These are phyloP conservation scores for Aspergillus persii DNA, from an alignment of 2,329 filamentous ascomycete species.

Conservation along the genomic window DNA sequence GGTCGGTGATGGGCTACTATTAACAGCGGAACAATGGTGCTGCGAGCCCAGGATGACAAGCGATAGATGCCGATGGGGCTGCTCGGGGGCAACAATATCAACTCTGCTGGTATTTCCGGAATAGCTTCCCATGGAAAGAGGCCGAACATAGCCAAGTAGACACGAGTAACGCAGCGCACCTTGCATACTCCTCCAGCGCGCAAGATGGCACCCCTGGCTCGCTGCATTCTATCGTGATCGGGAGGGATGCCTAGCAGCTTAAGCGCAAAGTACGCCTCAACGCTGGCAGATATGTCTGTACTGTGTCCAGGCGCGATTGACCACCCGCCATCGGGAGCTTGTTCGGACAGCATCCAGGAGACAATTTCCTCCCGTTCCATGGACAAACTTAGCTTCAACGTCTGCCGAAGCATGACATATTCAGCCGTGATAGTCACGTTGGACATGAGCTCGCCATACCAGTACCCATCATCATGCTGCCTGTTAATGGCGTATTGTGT, in stretches of 20 bases:
- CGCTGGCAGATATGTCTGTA: no score
- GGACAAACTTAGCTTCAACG: constrained; percentile 16
- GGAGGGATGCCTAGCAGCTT: no score
- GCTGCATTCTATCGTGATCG: no score
- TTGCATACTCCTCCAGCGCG: constrained; percentile 28
- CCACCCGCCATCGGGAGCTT: constrained; percentile 29
- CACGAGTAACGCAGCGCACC: constrained; percentile 30
- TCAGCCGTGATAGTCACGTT: constrained; percentile 26
- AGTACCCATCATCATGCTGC: constrained; percentile 19
- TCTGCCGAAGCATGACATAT: constrained; percentile 25
- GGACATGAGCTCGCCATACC: constrained; percentile 22
- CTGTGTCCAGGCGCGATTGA: no score
- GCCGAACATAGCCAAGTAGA: constrained; percentile 30
- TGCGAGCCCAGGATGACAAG: constrained; percentile 21
- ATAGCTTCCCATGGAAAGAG: constrained; percentile 33
- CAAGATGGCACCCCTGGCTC: constrained; percentile 24
- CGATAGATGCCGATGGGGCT: constrained; percentile 32
- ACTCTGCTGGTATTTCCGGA: constrained; percentile 32
- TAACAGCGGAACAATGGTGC: constrained; percentile 11
- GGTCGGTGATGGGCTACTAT: constrained; percentile 27
- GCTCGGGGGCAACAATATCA: constrained; percentile 30
- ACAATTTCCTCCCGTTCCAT: no score
- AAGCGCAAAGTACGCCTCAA: no score
- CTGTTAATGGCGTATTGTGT: no score
- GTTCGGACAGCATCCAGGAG: no score